Evolutionary conservation across 2,329 filamentous ascomycete species (phyloP).

Genomic region (Coniochaeta prunicola): DNA sequence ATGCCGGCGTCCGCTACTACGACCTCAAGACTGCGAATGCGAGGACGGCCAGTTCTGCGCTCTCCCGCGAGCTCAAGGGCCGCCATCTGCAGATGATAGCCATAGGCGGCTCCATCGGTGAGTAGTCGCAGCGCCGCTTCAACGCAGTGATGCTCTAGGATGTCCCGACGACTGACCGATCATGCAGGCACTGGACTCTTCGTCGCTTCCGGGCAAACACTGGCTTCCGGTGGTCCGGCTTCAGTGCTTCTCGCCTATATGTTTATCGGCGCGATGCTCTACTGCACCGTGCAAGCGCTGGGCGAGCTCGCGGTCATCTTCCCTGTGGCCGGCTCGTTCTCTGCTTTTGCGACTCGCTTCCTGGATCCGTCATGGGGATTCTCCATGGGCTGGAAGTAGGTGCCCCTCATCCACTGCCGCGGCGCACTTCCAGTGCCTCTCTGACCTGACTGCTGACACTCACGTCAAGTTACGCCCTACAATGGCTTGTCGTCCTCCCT

Average conservation of each 20-base stretch:
- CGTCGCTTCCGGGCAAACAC: constrained; percentile 70
- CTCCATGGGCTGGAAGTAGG: constrained; percentile 43
- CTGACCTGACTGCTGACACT: constrained; percentile 22
- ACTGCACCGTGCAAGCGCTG: constrained; percentile 58
- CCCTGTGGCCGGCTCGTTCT: constrained; percentile 51
- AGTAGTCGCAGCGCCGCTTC: neutral
- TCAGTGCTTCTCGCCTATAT: constrained; percentile 68
- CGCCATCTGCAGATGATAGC: constrained; percentile 67
- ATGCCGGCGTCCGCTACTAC: constrained; percentile 14
- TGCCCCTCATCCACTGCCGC: constrained; percentile 35
- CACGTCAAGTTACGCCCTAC: constrained; percentile 30
- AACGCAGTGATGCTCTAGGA: no score
- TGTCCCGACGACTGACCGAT: neutral
- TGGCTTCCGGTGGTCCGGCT: constrained; percentile 68
- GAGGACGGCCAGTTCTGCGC: constrained; percentile 14
- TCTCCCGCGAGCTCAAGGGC: constrained; percentile 46
- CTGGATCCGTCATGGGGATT: constrained; percentile 50
- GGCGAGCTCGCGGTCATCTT: constrained; percentile 50
- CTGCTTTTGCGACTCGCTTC: constrained; percentile 48
- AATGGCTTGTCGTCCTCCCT: constrained; percentile 40
- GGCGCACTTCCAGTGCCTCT: neutral
- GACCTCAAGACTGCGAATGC: constrained; percentile 13
- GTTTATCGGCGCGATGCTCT: constrained; percentile 80
- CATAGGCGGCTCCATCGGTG: constrained; percentile 81
- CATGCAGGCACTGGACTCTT: constrained; percentile 63